phyloP scores from a whole-genome alignment of 805 yeast genomes.

The Grigorovia humatica region DNA sequence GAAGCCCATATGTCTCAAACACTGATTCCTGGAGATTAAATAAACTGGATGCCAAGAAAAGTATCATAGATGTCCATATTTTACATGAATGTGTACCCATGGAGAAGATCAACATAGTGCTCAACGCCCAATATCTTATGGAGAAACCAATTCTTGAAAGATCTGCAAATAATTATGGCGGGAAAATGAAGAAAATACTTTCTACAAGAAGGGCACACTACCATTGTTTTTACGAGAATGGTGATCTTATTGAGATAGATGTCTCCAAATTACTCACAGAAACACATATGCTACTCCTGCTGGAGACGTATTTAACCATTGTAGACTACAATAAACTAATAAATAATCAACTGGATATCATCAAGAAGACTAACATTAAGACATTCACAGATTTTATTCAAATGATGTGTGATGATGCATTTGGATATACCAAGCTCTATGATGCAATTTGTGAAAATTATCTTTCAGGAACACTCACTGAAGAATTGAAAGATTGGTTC shows the following conservation, averaged over 20 bases:
- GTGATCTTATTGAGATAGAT: slow-evolving; percentile 4
- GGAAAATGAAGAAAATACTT: background rate
- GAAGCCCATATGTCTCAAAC: slow-evolving; percentile 11
- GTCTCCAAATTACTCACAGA: slow-evolving; percentile 1
- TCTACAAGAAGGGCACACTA: background rate
- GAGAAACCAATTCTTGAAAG: background rate
- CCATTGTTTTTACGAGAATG: slow-evolving; percentile 2
- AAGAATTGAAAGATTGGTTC: slow-evolving; percentile 45
- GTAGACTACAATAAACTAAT: slow-evolving; percentile 10
- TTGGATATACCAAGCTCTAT: slow-evolving; percentile 16
- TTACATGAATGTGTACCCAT: slow-evolving; percentile 5
- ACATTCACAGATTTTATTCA: slow-evolving; percentile 17
- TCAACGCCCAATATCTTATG: slow-evolving; percentile 14
- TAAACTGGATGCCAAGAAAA: background rate
- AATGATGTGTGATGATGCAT: slow-evolving; percentile 12
- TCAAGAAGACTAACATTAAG: slow-evolving; percentile 10
- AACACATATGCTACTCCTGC: slow-evolving; percentile 2
- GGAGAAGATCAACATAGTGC: slow-evolving; percentile 7
- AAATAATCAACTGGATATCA: slow-evolving; percentile 12
- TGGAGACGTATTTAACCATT: slow-evolving; percentile 7
- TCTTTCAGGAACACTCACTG: slow-evolving; percentile 44
- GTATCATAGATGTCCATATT: slow-evolving; percentile 15
- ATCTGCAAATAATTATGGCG: background rate
- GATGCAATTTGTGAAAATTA: slow-evolving; percentile 24
- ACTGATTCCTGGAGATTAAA: slow-evolving; percentile 12